Base-by-base conservation (phyloP, 768 basidiomycete species). In the Russula dissimulans region DNA sequence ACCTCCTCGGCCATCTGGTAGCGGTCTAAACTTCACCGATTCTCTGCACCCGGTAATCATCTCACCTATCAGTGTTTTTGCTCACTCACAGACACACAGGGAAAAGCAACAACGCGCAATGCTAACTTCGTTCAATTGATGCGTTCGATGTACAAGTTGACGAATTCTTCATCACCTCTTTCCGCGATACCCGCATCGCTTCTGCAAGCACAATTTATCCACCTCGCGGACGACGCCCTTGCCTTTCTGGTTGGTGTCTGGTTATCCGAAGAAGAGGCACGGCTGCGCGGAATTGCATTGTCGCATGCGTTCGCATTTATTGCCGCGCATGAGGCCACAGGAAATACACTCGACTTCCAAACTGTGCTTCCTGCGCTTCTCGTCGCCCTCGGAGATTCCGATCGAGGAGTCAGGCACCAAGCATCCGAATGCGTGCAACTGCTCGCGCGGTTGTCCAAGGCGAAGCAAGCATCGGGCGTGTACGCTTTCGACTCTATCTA, bases 201-300 rank as follows among this genome's bases (percentile, higher is more conserved):
- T 50, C 77, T 93, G 26, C 80, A 78, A 57, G 69, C 76, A 0
- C 72, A 95, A 3, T 91, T 97, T 68, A 72, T 79, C 36, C 81
- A 77, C 58, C 74, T 95, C 12, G 82, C 80, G 54, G 81, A 86
- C 34, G 86, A 86, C 56, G 78, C 87, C 0, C 74, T 97, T 12
- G 77, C 84, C 0, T 95, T 99, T 76, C 80, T 99, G 11, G 81
- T 87, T 0, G 86, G 89, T 0, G 68, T 88, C 29, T 91, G 88
- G 80, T 75, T 71, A 29, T 53, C 62, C 15, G 52, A 68, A 12
- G 56, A 18, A 51, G 56, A 72, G 3, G 65, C 70, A 18, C 65
- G 72, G 50, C 77, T 76, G 60, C 78, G 73, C 58, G 72, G 78
- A 3, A 77, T 83, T 1, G 85, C 92, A 0, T 74, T 97, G 9